Conservation (phyloP, 345 rosid species). For the Dovyalis caffra region DNA sequence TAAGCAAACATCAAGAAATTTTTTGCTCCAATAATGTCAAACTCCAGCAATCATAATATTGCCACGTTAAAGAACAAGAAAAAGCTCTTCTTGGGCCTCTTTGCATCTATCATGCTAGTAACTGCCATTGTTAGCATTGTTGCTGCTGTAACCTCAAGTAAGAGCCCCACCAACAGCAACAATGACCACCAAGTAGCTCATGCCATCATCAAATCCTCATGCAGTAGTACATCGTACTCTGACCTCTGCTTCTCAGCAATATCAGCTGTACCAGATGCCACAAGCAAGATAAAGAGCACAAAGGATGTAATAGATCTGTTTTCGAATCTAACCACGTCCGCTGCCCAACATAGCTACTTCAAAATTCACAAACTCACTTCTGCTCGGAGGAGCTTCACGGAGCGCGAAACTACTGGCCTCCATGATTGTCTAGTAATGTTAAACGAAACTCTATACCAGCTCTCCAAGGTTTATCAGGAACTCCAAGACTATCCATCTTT, state of each 20-base stretch:
- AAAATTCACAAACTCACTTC: slow-evolving; percentile 40
- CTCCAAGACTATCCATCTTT: slow-evolving; percentile 2
- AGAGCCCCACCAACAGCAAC: background rate
- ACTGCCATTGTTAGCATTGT: slow-evolving; percentile 5
- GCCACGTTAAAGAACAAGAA: slow-evolving; percentile 15
- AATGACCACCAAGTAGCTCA: slow-evolving; percentile 17
- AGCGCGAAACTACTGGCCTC: slow-evolving; percentile 5
- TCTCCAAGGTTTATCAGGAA: background rate
- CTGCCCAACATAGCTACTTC: slow-evolving; percentile 50
- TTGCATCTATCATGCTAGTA: slow-evolving; percentile 21
- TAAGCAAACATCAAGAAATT: no score
- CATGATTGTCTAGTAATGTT: slow-evolving; percentile 14
- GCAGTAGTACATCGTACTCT: slow-evolving; percentile 55
- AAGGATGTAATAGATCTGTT: slow-evolving; percentile 57
- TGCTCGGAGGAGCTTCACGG: slow-evolving; percentile 4
- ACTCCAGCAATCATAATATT: background rate
- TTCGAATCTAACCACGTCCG: slow-evolving; percentile 46
- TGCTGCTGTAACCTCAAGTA: slow-evolving; percentile 17
- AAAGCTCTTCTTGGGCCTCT: slow-evolving; percentile 25
- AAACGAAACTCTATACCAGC: slow-evolving; percentile 16
- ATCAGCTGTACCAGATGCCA: slow-evolving; percentile 22
- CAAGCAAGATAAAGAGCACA: slow-evolving; percentile 33
- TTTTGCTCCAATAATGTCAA: slow-evolving; percentile 11
- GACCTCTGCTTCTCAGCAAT: slow-evolving; percentile 58
- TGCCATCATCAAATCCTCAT: slow-evolving; percentile 42